Percentiles rank a stretch among this genome's conserved stretches.
These are phyloP conservation scores for Wickerhamomyces canadensis DNA, from an alignment of 805 yeast species.

Conservation along the genomic window DNA sequence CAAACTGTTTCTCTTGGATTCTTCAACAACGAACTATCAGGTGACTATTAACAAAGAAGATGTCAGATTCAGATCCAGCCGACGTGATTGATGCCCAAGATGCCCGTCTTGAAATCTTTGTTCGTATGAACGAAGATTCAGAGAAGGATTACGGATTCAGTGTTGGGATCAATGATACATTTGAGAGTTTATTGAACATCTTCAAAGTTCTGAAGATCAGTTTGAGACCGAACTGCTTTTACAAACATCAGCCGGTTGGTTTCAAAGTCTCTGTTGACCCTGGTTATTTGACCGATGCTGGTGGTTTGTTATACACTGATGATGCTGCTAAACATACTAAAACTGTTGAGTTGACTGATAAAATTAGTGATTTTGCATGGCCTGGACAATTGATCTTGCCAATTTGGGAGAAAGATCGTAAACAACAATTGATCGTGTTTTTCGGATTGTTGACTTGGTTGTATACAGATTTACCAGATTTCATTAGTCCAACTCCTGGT, in stretches of 20 bases:
- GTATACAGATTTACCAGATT: slow-evolving; percentile 90
- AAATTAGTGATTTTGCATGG: slow-evolving; percentile 59
- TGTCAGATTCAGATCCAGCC: slow-evolving; percentile 9
- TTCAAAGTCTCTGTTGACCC: slow-evolving; percentile 61
- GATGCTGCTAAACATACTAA: slow-evolving; percentile 43
- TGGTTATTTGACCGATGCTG: slow-evolving; percentile 80
- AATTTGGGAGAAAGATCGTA: slow-evolving; percentile 53
- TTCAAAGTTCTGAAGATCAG: slow-evolving; percentile 67
- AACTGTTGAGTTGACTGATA: slow-evolving; percentile 47
- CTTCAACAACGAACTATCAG: too few relatives aligned
- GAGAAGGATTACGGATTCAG: slow-evolving; percentile 90
- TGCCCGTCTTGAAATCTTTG: slow-evolving; percentile 26
- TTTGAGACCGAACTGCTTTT: slow-evolving; percentile 76
- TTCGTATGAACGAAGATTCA: slow-evolving; percentile 78
- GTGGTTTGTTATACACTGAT: slow-evolving; percentile 65
- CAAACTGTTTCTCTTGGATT: too few relatives aligned
- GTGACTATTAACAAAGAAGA: background rate
- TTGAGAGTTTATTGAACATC: slow-evolving; percentile 53
- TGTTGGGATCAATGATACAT: slow-evolving; percentile 52
- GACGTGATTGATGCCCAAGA: slow-evolving; percentile 20
- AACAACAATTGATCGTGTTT: too few relatives aligned
- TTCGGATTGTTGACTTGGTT: slow-evolving; percentile 59
- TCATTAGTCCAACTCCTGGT: slow-evolving; percentile 89
- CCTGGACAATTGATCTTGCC: slow-evolving; percentile 90
- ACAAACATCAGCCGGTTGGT: slow-evolving; percentile 55